Percentiles rank a stretch among this genome's conserved stretches.
Conservation (phyloP, 805 yeast species). For the Lachancea kluyveri region DNA sequence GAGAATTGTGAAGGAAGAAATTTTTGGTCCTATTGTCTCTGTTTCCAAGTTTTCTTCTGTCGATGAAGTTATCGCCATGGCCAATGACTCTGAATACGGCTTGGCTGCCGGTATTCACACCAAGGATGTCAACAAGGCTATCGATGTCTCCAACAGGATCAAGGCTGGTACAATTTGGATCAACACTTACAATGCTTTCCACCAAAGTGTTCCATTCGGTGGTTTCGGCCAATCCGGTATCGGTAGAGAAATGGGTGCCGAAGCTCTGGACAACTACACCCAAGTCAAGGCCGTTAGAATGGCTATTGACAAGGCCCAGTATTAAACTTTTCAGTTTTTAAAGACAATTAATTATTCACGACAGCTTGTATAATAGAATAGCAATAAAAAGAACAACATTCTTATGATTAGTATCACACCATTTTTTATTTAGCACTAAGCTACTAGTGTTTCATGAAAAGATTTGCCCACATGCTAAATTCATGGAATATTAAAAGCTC, state of each 20-base stretch:
- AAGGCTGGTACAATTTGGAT: conserved; percentile 82
- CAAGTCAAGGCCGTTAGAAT: conserved; percentile 78
- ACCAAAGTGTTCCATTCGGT: conserved; percentile 83
- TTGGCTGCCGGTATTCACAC: conserved; percentile 88
- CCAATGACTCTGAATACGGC: conserved; percentile 77
- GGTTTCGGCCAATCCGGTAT: conserved; percentile 85
- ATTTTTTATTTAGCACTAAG: too few species aligned
- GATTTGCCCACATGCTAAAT: too few species aligned
- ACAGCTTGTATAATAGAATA: too few species aligned
- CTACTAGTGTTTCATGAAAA: too few species aligned
- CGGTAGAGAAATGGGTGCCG: conserved; percentile 88
- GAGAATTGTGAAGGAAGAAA: conserved; percentile 81
- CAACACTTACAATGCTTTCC: conserved; percentile 81
- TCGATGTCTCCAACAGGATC: conserved; percentile 57
- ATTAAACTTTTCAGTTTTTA: conserved; percentile 1
- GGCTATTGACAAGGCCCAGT: conserved; percentile 36
- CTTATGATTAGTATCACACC: too few species aligned
- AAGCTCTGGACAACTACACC: conserved; percentile 76
- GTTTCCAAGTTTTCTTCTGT: conserved; percentile 63
- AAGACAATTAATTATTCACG: too few species aligned
- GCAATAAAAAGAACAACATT: too few species aligned
- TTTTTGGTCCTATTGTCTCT: conserved; percentile 85
- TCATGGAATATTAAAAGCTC: too few species aligned
- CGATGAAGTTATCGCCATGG: conserved; percentile 68
- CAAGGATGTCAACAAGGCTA: conserved; percentile 55